Conservation (phyloP, 208 protist species). For the Histomonas meleagridis region DNA sequence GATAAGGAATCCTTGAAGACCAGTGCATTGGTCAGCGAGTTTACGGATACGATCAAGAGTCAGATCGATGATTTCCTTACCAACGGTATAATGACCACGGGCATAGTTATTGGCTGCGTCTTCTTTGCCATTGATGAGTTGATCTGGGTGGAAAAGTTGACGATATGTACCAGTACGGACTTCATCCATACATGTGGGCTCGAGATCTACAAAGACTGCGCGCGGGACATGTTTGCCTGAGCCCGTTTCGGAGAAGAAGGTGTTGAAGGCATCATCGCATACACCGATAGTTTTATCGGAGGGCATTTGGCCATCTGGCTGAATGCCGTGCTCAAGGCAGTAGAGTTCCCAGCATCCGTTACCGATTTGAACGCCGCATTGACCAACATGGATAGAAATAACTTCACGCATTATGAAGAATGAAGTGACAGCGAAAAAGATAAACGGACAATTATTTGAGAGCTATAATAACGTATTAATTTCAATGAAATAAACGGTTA, state of each 20-base stretch:
- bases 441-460: too few relatives aligned
- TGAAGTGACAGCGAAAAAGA: too few relatives aligned
- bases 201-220: slow-evolving; percentile 50
- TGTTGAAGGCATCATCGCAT: slow-evolving; percentile 86
- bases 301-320: slow-evolving; percentile 71
- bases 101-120: slow-evolving; percentile 67
- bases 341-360: slow-evolving; percentile 57
- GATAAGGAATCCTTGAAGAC: slow-evolving; percentile 66
- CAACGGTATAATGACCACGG: slow-evolving; percentile 68
- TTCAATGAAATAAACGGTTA: too few relatives aligned
- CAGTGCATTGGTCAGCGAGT: slow-evolving; percentile 62
- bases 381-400: slow-evolving; percentile 41
- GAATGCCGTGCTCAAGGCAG: slow-evolving; percentile 62
- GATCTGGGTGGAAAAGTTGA: slow-evolving; percentile 64
- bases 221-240: not conserved
- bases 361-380: slow-evolving; percentile 46
- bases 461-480: too few relatives aligned
- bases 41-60: slow-evolving; percentile 62
- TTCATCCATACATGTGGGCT: slow-evolving; percentile 64
- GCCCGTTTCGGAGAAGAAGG: slow-evolving; percentile 84
- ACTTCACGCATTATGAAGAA: slow-evolving; percentile 43
- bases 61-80: slow-evolving; percentile 57
- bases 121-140: slow-evolving; percentile 58
- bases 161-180: slow-evolving; percentile 57
- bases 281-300: slow-evolving; percentile 71